Percentiles rank a stretch among this genome's conserved stretches.
Conservation (phyloP, 2,329 filamentous ascomycete genomes). For the Pseudogymnoascus sp. region DNA sequence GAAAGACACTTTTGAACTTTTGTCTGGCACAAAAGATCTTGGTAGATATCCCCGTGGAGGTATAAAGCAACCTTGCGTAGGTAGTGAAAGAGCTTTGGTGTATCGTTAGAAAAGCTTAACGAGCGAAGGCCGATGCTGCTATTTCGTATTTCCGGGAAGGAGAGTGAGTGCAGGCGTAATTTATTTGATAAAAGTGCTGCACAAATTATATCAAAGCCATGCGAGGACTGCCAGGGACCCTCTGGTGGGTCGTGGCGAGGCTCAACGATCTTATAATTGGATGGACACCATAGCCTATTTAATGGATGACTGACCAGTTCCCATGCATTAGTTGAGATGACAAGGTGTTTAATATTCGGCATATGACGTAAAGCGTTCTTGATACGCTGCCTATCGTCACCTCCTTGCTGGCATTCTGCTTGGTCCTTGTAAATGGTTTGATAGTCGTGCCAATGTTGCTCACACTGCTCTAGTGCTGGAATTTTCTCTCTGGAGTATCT, state of each 20-base stretch:
- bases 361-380: conserved; percentile 4
- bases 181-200: not conserved
- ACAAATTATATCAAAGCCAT: not conserved
- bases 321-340: conserved; percentile 4
- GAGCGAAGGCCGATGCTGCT: not conserved
- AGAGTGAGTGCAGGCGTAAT: not conserved
- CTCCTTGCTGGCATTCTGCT: conserved; percentile 6
- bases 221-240: not conserved
- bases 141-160: not conserved
- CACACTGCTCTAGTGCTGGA: conserved; percentile 1
- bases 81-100: not conserved
- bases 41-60: not conserved
- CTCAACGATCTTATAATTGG: conserved; percentile 7
- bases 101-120: not conserved
- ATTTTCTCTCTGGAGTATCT: not conserved
- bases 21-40: not conserved
- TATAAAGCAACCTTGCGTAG: not conserved
- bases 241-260: conserved; percentile 3
- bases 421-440: not conserved
- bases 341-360: conserved; percentile 9
- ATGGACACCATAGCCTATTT: conserved; percentile 9
- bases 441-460: conserved; percentile 8
- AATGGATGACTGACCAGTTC: not conserved
- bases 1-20: not conserved
- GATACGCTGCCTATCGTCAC: conserved; percentile 4